Percentiles rank a stretch among this genome's conserved stretches.
Evolutionary conservation across 2,329 filamentous ascomycete species (phyloP).

Genomic region (Fusarium newnesense): DNA sequence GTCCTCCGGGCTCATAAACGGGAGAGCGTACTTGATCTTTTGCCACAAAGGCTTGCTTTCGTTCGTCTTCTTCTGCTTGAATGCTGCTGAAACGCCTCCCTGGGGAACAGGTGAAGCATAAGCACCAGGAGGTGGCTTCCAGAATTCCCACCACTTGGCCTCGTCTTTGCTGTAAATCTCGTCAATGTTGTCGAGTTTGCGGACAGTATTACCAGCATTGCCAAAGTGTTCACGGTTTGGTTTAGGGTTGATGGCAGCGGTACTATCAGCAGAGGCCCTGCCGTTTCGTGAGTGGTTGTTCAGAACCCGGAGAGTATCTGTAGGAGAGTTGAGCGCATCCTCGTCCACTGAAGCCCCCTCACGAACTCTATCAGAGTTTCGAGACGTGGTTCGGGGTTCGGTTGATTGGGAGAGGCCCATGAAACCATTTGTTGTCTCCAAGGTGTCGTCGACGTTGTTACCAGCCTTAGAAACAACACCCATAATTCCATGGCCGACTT

Average conservation of each 20-base stretch:
- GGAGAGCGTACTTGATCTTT: conserved; percentile 60
- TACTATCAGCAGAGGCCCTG: conserved; percentile 53
- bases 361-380: conserved; percentile 41
- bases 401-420: conserved; percentile 32
- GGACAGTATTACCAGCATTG: fast-evolving
- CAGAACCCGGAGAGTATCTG: too few relatives aligned
- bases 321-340: too few relatives aligned
- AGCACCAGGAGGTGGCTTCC: conserved; percentile 70
- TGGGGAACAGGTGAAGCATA: conserved; percentile 72
- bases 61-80: conserved; percentile 46
- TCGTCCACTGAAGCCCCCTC: too few relatives aligned
- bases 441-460: conserved; percentile 60
- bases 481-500: conserved; percentile 62
- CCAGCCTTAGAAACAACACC: conserved; percentile 57
- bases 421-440: conserved; percentile 68
- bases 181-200: fast-evolving
- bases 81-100: conserved; percentile 57
- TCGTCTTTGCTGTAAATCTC: conserved; percentile 45
- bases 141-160: conserved; percentile 70
- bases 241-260: conserved; percentile 36
- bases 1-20: conserved; percentile 58
- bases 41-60: conserved; percentile 61
- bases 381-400: conserved; percentile 9
- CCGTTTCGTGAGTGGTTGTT: conserved; percentile 51
- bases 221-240: not conserved